Conservation (phyloP, 495 filamentous ascomycete species). For the Aspergillus biplanus region DNA sequence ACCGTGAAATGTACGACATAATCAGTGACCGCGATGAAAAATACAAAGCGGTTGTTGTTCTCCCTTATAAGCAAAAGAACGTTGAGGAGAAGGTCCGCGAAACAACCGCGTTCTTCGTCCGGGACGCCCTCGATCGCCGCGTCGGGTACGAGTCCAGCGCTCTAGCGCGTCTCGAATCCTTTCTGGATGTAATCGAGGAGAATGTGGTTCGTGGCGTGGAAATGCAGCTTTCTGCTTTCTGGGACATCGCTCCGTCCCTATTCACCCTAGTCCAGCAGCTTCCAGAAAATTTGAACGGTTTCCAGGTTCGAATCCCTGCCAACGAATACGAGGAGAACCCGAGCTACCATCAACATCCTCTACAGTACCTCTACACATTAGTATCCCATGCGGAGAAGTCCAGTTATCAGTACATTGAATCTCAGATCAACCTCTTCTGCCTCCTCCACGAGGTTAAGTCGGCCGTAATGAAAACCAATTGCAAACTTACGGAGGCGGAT, state of each 20-base stretch:
- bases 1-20: conserved; percentile 81
- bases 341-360: conserved; percentile 71
- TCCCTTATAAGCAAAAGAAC: conserved; percentile 73
- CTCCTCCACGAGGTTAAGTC: conserved; percentile 91
- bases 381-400: conserved; percentile 85
- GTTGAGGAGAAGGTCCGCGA: conserved; percentile 74
- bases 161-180: conserved; percentile 72
- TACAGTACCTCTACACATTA: conserved; percentile 86
- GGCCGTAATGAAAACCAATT: conserved; percentile 65
- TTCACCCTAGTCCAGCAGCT: conserved; percentile 76
- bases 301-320: conserved; percentile 68
- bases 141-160: conserved; percentile 66
- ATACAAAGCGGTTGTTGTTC: conserved; percentile 78
- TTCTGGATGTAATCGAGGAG: conserved; percentile 78
- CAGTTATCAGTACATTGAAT: conserved; percentile 95
- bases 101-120: conserved; percentile 77
- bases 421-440: conserved; percentile 90
- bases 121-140: conserved; percentile 72
- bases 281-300: conserved; percentile 61
- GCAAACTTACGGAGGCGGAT: conserved; percentile 59
- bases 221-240: conserved; percentile 88
- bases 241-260: conserved; percentile 92
- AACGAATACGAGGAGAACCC: conserved; percentile 87
- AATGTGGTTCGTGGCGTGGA: conserved; percentile 89
- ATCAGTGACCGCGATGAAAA: conserved; percentile 81